Conservation (phyloP, 2,329 filamentous ascomycete species). For the Westerdykella sp. region DNA sequence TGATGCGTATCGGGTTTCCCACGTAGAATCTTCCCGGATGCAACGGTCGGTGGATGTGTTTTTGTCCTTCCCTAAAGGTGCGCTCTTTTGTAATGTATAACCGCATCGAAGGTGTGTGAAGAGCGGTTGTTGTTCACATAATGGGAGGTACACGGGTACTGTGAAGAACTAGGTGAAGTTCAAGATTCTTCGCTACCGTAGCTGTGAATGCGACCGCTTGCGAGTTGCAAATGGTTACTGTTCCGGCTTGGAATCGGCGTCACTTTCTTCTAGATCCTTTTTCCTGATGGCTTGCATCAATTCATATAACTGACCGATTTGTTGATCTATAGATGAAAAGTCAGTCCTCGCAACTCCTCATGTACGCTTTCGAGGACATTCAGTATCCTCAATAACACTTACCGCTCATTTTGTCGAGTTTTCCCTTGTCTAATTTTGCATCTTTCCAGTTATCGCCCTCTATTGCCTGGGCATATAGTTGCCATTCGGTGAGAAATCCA, state of each 20-base stretch:
- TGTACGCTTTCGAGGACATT: neutral
- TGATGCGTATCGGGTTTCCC: too few species aligned
- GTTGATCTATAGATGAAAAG: constrained; percentile 61
- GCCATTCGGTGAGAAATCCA: constrained; percentile 94
- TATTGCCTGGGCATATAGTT: constrained; percentile 85
- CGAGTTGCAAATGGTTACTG: constrained; percentile 13
- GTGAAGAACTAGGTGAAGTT: constrained; percentile 1
- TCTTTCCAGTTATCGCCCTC: constrained; percentile 83
- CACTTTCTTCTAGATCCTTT: constrained; percentile 44
- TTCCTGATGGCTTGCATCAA: constrained; percentile 76
- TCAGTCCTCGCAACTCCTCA: neutral
- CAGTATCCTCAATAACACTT: constrained; percentile 31
- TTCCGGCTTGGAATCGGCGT: constrained; percentile 34
- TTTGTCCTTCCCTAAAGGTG: too few species aligned
- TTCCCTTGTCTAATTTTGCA: constrained; percentile 73
- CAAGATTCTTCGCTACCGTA: neutral
- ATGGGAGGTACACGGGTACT: neutral
- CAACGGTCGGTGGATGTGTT: too few species aligned
- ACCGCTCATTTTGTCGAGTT: constrained; percentile 94
- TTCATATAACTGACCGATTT: constrained; percentile 89
- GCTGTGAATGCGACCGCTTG: neutral
- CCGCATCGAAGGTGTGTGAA: neutral
- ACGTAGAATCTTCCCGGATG: too few species aligned
- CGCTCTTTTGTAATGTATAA: neutral
- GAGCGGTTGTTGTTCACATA: neutral